Conservation (phyloP, 129 eudicot species). For the Tagetes patula region DNA sequence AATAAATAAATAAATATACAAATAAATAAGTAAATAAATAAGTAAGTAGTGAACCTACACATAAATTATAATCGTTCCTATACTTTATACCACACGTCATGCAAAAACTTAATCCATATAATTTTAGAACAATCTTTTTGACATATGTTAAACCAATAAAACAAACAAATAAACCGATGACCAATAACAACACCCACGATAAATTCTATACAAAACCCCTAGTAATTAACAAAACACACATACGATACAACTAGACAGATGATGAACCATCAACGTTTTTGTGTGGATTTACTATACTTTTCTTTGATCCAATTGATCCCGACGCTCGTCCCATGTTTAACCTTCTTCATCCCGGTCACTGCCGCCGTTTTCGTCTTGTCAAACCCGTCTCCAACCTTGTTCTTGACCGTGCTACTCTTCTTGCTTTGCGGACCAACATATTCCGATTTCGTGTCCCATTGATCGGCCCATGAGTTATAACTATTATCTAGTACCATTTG, state of each 20-base stretch:
- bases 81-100: too few relatives aligned
- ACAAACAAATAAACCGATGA: too few relatives aligned
- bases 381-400: conserved; percentile 30
- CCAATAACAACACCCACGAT: neutral
- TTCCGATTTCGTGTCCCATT: conserved; percentile 43
- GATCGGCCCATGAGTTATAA: conserved; percentile 48
- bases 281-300: conserved; percentile 32
- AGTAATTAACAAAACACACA: neutral
- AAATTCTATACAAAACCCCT: neutral
- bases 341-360: conserved; percentile 36
- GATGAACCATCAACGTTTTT: conserved; percentile 21
- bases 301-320: conserved; percentile 41
- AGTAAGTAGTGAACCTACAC: too few relatives aligned
- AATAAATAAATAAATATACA: too few relatives aligned
- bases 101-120: too few relatives aligned
- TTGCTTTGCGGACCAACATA: conserved; percentile 24
- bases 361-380: conserved; percentile 38
- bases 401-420: conserved; percentile 22
- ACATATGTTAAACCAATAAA: too few relatives aligned
- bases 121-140: too few relatives aligned
- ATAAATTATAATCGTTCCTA: too few relatives aligned
- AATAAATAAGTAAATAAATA: too few relatives aligned
- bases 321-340: conserved; percentile 34
- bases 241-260: neutral
- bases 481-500: conserved; percentile 32